A percentile compares a stretch with the other conserved stretches of the same genome.
Evolutionary conservation across 1,284 basidiomycete genomes (phyloP).

Genomic region (Microbotryomycetes sp.): DNA sequence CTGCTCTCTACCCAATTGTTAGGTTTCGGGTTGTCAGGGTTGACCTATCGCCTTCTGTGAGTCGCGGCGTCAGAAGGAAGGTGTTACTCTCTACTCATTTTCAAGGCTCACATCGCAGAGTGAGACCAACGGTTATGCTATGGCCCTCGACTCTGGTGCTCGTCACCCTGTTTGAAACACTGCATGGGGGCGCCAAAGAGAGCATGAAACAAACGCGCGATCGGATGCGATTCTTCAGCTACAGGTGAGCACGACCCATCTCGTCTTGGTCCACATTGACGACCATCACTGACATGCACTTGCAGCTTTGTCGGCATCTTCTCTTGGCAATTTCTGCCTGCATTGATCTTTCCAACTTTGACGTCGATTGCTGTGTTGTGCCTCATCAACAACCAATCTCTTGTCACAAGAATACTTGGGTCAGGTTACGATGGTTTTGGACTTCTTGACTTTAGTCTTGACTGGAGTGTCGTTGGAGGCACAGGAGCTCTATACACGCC

Average conservation of each 20-base stretch:
- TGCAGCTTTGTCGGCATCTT: conserved; percentile 35
- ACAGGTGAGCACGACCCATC: not conserved
- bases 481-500: conserved; percentile 34
- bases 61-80: not conserved
- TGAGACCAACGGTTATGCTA: conserved; percentile 41
- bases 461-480: conserved; percentile 37
- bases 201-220: conserved; percentile 25
- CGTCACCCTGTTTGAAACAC: conserved; percentile 42
- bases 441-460: conserved; percentile 40
- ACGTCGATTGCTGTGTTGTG: conserved; percentile 46
- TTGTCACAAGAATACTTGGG: conserved; percentile 40
- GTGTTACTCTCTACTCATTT: not conserved
- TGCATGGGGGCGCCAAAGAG: conserved; percentile 39
- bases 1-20: conserved; percentile 52
- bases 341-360: conserved; percentile 42
- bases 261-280: not conserved
- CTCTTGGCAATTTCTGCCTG: conserved; percentile 37
- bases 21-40: conserved; percentile 50
- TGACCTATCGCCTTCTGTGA: conserved; percentile 38
- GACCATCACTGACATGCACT: not conserved
- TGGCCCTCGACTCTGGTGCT: conserved; percentile 40
- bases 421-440: conserved; percentile 46
- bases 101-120: conserved; percentile 20
- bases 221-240: conserved; percentile 34
- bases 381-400: conserved; percentile 39